Percentiles rank a stretch among this genome's conserved stretches.
These are phyloP conservation scores for Colletotrichum sp. DNA, from an alignment of 2,329 filamentous ascomycete species.

Conservation along the genomic window DNA sequence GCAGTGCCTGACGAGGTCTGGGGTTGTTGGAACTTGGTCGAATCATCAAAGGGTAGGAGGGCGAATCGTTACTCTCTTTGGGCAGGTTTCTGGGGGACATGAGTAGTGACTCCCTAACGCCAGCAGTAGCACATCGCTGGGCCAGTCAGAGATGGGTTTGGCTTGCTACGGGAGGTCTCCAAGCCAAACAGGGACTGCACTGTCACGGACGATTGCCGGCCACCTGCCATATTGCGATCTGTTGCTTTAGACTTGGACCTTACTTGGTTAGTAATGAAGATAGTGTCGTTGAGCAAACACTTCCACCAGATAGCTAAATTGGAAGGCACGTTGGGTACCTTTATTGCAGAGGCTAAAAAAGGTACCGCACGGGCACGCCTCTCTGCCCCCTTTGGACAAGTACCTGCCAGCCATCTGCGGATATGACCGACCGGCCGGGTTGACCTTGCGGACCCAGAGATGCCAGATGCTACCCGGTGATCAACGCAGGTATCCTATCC, in stretches of 20 bases:
- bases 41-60: not conserved
- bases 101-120: not conserved
- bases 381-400: not conserved
- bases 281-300: not conserved
- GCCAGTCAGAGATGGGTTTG: not conserved
- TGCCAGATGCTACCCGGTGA: not conserved
- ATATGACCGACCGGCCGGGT: constrained; percentile 12
- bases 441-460: constrained; percentile 1
- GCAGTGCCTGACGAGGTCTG: not conserved
- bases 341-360: not conserved
- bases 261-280: not conserved
- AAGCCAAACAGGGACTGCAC: not conserved
- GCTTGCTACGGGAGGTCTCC: not conserved
- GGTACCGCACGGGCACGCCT: not conserved
- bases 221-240: constrained; percentile 5
- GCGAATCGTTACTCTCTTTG: not conserved
- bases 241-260: not conserved
- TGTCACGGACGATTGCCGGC: not conserved
- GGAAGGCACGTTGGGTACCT: not conserved
- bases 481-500: not conserved
- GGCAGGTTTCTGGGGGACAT: not conserved
- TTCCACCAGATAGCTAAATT: not conserved
- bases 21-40: not conserved
- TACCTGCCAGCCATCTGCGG: not conserved
- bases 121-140: not conserved